A percentile compares a stretch with the other conserved stretches of the same genome.
Conservation (phyloP, 306 rosid genomes). For the Erythrophleum fordii region DNA sequence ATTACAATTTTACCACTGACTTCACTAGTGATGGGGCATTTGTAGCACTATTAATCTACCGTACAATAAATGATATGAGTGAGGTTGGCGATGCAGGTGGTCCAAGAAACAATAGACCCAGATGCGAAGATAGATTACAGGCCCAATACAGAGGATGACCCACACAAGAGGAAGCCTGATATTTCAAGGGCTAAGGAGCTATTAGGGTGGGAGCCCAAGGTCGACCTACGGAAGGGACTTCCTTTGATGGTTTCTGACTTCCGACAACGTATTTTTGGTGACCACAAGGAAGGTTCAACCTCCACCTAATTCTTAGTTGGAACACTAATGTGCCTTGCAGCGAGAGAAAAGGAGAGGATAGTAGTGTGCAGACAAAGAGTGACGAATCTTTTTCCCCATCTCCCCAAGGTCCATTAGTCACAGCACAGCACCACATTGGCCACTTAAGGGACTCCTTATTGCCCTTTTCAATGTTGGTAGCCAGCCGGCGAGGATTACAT, state of each 20-base stretch:
- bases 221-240: slow-evolving; percentile 68
- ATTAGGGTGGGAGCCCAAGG: slow-evolving; percentile 79
- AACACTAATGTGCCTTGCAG: slow-evolving; percentile 27
- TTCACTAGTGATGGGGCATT: neutral
- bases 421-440: neutral
- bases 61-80: too few relatives aligned
- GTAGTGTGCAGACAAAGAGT: slow-evolving; percentile 9
- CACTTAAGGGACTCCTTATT: neutral
- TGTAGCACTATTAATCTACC: too few relatives aligned
- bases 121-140: slow-evolving; percentile 78
- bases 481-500: slow-evolving; percentile 9
- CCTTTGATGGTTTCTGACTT: slow-evolving; percentile 83
- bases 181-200: slow-evolving; percentile 72
- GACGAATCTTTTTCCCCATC: neutral
- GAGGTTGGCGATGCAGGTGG: slow-evolving; percentile 57
- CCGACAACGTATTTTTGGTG: slow-evolving; percentile 75
- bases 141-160: slow-evolving; percentile 82
- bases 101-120: slow-evolving; percentile 78
- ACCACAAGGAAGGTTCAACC: slow-evolving; percentile 62
- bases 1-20: neutral
- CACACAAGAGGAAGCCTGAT: slow-evolving; percentile 86
- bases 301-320: slow-evolving; percentile 33
- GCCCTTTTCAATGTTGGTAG: neutral
- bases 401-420: neutral
- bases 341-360: slow-evolving; percentile 9